Base-by-base conservation (phyloP, 192 early-diverging fungal species). In the Mortierella antarctica region DNA sequence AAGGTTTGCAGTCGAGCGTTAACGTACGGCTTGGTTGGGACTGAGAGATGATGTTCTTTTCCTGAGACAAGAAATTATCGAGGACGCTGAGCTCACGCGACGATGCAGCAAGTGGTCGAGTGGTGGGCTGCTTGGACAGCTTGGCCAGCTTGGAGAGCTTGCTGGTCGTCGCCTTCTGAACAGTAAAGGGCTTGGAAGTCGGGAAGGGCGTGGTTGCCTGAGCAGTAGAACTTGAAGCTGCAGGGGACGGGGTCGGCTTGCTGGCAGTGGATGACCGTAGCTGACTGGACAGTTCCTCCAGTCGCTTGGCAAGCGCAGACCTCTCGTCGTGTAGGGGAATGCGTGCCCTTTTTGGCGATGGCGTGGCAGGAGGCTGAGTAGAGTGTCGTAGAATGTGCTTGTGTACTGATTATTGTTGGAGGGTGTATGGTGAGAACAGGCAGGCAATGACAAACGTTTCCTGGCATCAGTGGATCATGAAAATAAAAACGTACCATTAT, bases 211-310 rank as follows among this genome's bases (percentile, higher is more conserved):
- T 44, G 21, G 55, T 23, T 5, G 40, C 1, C 5, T 53, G 18
- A 7, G 44, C 5, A 17, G 41, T 12, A n/a, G 15, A 13, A 47
- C 41, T 23, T n/a, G 64, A 44, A 44, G 50, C 40, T 11, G 20
- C 6, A 64, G 62, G 15, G 20, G 21, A 31, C 31, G 31, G 31
- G 31, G 31, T 31, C 31, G 31, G 31, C 31, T 31, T 31, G 31
- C 31, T 31, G 31, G 31, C 31, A 31, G 31, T 51, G 20, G 42
- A 45, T 50, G 10, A 13, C n/a, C 14, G 60, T 20, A 76, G 46
- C 39, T 64, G 39, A 15, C 47, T 55, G 10, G 57, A 48, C 13
- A 76, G 48, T 64, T 76, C 74, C 54, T 69, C 21, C 67, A 69
- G 46, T 17, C 72, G 17, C 23, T 74, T 74, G 12, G 71, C 44